Conservation (phyloP, 768 basidiomycete genomes). For the Tricholoma terreum region DNA sequence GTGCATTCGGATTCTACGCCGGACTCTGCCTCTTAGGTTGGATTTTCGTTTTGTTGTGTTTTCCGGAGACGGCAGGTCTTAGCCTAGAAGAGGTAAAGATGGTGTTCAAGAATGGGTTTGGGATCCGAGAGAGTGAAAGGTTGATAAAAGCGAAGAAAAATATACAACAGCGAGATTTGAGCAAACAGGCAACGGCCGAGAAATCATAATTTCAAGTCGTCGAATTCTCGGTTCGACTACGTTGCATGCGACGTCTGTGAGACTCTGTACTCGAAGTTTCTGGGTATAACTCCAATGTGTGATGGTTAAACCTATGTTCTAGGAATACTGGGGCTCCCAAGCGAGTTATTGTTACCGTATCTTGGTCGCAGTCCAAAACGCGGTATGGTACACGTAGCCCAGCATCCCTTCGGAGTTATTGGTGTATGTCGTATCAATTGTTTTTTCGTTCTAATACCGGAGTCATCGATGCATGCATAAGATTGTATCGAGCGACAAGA, state of each 20-base stretch:
- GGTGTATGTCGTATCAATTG: conserved; percentile 83
- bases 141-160: conserved; percentile 45
- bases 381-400: conserved; percentile 77
- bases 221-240: background rate
- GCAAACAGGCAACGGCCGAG: background rate
- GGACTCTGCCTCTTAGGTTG: conserved; percentile 68
- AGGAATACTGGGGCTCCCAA: background rate
- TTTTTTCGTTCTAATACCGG: conserved; percentile 64
- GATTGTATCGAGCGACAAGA: background rate
- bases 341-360: conserved; percentile 1
- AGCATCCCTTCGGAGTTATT: conserved; percentile 80
- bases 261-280: too few relatives aligned
- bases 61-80: conserved; percentile 78
- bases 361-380: conserved; percentile 77
- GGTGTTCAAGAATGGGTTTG: conserved; percentile 64
- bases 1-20: conserved; percentile 76
- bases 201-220: background rate
- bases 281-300: too few relatives aligned
- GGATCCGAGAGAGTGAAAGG: conserved; percentile 53
- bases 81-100: conserved; percentile 64
- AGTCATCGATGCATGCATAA: conserved; percentile 2
- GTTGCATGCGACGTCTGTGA: background rate
- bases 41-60: conserved; percentile 65
- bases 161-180: conserved; percentile 32
- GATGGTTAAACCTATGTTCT: background rate